Evolutionary conservation across 352 stramenopile species (phyloP), one percentile per base, ranked within the genome.

Genomic region (Pythium utonaiense): DNA sequence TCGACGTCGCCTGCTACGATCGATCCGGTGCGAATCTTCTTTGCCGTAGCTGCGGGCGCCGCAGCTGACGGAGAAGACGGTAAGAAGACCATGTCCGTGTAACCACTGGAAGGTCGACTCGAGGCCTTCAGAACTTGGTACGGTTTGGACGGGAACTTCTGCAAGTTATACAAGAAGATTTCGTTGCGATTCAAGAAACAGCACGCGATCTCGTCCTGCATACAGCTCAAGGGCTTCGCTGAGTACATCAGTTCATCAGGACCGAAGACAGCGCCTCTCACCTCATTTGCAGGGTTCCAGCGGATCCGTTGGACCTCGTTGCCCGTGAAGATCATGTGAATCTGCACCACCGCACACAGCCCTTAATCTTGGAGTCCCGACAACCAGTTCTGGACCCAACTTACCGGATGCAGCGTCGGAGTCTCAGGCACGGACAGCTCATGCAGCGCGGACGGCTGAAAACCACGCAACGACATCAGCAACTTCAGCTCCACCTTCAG

Each of bases 201-300:
- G 54, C 76, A 87, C 16, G 79, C 81, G 28, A 93, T 87, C 45
- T 90, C 81, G 38, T 93, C 77, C 80, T 93, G n/a, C n/a, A n/a
- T n/a, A n/a, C n/a, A n/a, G n/a, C n/a, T n/a, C n/a, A n/a, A n/a
- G n/a, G n/a, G n/a, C n/a, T n/a, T n/a, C n/a, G n/a, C n/a, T n/a
- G n/a, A n/a, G n/a, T n/a, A n/a, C n/a, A n/a, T n/a, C n/a, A n/a
- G n/a, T n/a, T n/a, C 31, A 14, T 47, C 27, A 44, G 33, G 27
- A 31, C 6, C 12, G 17, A 30, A 31, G 7, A n/a, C 49, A 56
- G n/a, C 10, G 13, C 25, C 22, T 41, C 34, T 28, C 47, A 88
- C 83, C 67, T 91, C 69, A 27, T 91, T 87, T 3, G 66, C 60
- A 4, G 83, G 81, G 33, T 93, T 91, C 83, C 83, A 93, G 7